Conservation (phyloP, 345 rosid genomes). For the Dimocarpus longan region DNA sequence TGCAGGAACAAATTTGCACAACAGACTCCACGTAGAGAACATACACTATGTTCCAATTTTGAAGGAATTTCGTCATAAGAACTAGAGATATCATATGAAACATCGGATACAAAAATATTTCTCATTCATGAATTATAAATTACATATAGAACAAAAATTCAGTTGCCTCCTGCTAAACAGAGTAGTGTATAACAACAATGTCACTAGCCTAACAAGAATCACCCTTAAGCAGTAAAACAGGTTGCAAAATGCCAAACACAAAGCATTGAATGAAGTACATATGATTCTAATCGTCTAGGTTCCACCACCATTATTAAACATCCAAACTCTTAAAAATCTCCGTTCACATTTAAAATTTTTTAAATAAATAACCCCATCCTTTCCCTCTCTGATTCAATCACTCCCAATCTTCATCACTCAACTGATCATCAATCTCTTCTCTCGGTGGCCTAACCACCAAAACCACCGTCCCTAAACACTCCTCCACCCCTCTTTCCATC, state of each 20-base stretch:
- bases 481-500: slow-evolving; percentile 58
- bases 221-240: slow-evolving; percentile 18
- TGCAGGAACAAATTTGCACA: too few species aligned
- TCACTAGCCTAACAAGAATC: slow-evolving; percentile 14
- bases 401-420: slow-evolving; percentile 77
- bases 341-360: slow-evolving; percentile 15
- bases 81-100: background rate
- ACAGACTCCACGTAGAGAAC: too few species aligned
- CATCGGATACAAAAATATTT: background rate
- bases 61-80: background rate
- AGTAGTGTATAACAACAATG: slow-evolving; percentile 14
- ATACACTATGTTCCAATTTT: too few species aligned
- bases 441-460: slow-evolving; percentile 81
- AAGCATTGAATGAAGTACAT: slow-evolving; percentile 5
- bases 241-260: slow-evolving; percentile 20
- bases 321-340: slow-evolving; percentile 19
- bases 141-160: slow-evolving; percentile 12
- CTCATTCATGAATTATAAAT: slow-evolving; percentile 11
- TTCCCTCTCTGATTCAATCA: slow-evolving; percentile 29
- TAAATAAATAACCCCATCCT: background rate
- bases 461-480: slow-evolving; percentile 63
- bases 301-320: slow-evolving; percentile 29
- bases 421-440: slow-evolving; percentile 62
- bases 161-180: slow-evolving; percentile 14
- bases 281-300: slow-evolving; percentile 11